phyloP scores from a whole-genome alignment of 371 early-diverging fungal species.

The Lichtheimia ramosa region DNA sequence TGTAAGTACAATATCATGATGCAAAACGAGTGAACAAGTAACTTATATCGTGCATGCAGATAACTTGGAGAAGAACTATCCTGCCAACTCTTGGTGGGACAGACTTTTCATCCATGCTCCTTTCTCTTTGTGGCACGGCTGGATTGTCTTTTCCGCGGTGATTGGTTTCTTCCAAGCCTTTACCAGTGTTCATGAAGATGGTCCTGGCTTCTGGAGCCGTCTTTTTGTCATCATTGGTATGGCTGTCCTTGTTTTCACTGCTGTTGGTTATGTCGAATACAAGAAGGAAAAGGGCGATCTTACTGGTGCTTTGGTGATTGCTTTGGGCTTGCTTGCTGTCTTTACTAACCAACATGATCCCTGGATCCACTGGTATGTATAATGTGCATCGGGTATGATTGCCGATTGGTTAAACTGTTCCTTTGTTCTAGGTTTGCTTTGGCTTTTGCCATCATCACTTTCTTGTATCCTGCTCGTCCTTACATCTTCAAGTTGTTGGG shows the following conservation, averaged over 20 bases:
- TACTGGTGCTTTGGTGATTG: conserved; percentile 58
- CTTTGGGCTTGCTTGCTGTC: conserved; percentile 47
- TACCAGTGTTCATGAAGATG: conserved; percentile 40
- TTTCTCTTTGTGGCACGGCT: conserved; percentile 75
- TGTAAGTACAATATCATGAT: conserved; percentile 27
- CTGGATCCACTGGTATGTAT: conserved; percentile 47
- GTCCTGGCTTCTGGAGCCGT: conserved; percentile 47
- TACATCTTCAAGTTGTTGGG: conserved; percentile 48
- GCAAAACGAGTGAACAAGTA: not conserved
- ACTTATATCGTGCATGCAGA: conserved; percentile 19
- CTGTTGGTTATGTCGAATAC: conserved; percentile 68
- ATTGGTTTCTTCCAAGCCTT: conserved; percentile 65
- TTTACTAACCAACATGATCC: conserved; percentile 44
- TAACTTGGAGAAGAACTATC: conserved; percentile 49
- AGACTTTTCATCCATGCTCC: conserved; percentile 70
- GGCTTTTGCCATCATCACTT: conserved; percentile 49
- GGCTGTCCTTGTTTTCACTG: conserved; percentile 59
- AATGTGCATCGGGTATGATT: conserved; percentile 32
- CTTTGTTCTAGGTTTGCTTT: conserved; percentile 47
- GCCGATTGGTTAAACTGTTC: conserved; percentile 30
- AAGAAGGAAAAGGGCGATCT: conserved; percentile 66
- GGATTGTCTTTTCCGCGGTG: conserved; percentile 63
- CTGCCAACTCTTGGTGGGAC: conserved; percentile 46
- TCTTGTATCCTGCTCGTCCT: conserved; percentile 57
- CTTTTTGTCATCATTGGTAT: conserved; percentile 55